Base-by-base conservation (phyloP, 1,284 basidiomycete species). In the Tilletia setariae region DNA sequence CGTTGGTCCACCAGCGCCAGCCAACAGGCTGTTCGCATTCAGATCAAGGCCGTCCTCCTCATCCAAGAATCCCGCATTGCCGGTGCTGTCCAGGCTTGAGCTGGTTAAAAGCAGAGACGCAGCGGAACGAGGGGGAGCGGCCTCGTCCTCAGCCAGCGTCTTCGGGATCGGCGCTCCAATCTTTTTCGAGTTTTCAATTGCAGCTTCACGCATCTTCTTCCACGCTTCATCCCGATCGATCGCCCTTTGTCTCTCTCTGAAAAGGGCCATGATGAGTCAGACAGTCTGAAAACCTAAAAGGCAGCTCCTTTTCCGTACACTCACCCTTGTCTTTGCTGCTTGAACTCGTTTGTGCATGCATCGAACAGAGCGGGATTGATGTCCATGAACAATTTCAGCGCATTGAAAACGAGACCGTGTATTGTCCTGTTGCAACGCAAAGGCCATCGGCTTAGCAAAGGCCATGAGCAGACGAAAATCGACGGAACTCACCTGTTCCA, bases 351-450 rank as follows among this genome's bases (percentile, higher is more conserved):
- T 86, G 97, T 91, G 69, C 91, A 90, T 79, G 92, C 91, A 79
- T 98, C 94, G 79, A 98, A 98, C 32, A 97, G 85, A 76, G 94
- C 91, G 1, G 93, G 92, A 82, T 98, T 98, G 83, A 98, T 94
- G 84, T 98, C 95, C 94, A 98, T 98, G 84, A 98, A 96, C 70
- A 98, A 84, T 83, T 96, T 98, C 82, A 99, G 86, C 2, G 96
- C 95, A 81, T 98, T 98, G 86, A 96, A 98, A 25, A 98, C 94
- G 90, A 98, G 94, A 69, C 92, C 93, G 79, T 99, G 95, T 79
- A 99, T 99, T 63, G 96, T 98, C 73, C 94, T 94, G 35, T 40
- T 40, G 35, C 11, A 40, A 71, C 32, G 56, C 6, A 21, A 46
- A 28, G 25, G 63, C 67, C 8, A 72, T 61, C 56, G 69, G 25